These are phyloP conservation scores for Umbilicaria muhlenbergii DNA, from an alignment of 495 filamentous ascomycete species.

Conservation along the genomic window DNA sequence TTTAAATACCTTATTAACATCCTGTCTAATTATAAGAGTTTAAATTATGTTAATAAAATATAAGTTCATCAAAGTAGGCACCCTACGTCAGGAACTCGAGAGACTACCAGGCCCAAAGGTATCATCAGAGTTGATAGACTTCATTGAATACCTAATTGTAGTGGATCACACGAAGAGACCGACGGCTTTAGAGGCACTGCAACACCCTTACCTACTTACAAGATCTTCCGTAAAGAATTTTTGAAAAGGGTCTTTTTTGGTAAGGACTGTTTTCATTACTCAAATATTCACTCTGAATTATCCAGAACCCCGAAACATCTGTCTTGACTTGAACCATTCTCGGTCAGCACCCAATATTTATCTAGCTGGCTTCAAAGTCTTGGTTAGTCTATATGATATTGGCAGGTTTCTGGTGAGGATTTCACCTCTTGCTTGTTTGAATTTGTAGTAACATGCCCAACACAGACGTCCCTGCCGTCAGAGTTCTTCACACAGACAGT, in stretches of 20 bases:
- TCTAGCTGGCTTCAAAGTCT: background rate
- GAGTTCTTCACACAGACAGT: background rate
- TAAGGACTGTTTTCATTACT: background rate
- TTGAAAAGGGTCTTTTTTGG: no score
- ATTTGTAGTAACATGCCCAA: slow-evolving; percentile 1
- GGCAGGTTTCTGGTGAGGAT: background rate
- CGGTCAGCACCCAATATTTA: background rate
- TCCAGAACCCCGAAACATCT: background rate
- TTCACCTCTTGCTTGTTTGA: slow-evolving; percentile 3
- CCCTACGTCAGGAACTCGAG: slow-evolving; percentile 13
- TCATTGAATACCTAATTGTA: slow-evolving; percentile 11
- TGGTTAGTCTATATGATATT: background rate
- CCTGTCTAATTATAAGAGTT: no score
- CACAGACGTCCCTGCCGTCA: background rate
- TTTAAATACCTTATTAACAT: no score
- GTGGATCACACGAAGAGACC: slow-evolving; percentile 13
- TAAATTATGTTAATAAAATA: no score
- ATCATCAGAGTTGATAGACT: slow-evolving; percentile 8
- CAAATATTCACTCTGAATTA: background rate
- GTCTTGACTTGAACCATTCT: background rate
- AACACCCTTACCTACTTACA: slow-evolving; percentile 5
- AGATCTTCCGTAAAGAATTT: no score
- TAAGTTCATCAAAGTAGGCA: slow-evolving; percentile 10
- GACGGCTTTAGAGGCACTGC: slow-evolving; percentile 12
- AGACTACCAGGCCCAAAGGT: slow-evolving; percentile 7